Conservation (phyloP, 2,329 filamentous ascomycete genomes). For the Teratosphaeria nubilosa region DNA sequence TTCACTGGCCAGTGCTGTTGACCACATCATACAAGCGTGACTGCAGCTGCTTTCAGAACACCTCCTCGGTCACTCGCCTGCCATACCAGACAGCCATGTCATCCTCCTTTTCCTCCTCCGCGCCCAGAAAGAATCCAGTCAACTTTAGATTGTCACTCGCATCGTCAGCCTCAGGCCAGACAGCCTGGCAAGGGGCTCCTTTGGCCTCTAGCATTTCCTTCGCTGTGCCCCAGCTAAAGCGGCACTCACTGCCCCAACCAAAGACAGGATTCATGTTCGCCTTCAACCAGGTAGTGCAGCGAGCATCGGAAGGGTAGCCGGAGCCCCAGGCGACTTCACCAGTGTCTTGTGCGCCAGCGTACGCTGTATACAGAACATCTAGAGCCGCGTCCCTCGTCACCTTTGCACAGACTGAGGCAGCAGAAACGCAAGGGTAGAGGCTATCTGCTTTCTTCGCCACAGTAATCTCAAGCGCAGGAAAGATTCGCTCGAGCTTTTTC, state of each 20-base stretch:
- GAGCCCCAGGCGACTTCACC: slow-evolving; percentile 59
- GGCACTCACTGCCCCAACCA: slow-evolving; percentile 86
- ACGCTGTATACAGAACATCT: slow-evolving; percentile 60
- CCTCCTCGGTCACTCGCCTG: slow-evolving; percentile 54
- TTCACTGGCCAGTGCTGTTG: not conserved
- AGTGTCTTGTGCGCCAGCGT: slow-evolving; percentile 28
- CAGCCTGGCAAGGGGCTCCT: slow-evolving; percentile 55
- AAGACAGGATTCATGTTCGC: slow-evolving; percentile 85
- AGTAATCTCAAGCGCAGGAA: slow-evolving; percentile 53
- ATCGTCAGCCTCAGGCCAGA: slow-evolving; percentile 73
- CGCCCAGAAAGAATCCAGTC: slow-evolving; percentile 61
- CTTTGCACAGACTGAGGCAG: slow-evolving; percentile 89
- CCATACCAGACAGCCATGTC: slow-evolving; percentile 81
- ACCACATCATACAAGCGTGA: not conserved
- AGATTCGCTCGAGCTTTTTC: slow-evolving; percentile 69
- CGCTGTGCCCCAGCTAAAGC: slow-evolving; percentile 92
- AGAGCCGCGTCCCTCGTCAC: slow-evolving; percentile 87
- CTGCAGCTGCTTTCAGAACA: slow-evolving; percentile 44
- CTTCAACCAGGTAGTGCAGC: slow-evolving; percentile 73
- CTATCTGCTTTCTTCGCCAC: slow-evolving; percentile 72
- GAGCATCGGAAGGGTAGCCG: slow-evolving; percentile 81
- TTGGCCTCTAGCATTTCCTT: slow-evolving; percentile 87
- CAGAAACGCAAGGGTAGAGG: slow-evolving; percentile 84
- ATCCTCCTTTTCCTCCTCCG: slow-evolving; percentile 40
- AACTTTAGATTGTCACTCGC: slow-evolving; percentile 55